Evolutionary conservation across 1,284 basidiomycete genomes (phyloP), one percentile per base, ranked within the genome.

Genomic region (Trichosporon inkin): DNA sequence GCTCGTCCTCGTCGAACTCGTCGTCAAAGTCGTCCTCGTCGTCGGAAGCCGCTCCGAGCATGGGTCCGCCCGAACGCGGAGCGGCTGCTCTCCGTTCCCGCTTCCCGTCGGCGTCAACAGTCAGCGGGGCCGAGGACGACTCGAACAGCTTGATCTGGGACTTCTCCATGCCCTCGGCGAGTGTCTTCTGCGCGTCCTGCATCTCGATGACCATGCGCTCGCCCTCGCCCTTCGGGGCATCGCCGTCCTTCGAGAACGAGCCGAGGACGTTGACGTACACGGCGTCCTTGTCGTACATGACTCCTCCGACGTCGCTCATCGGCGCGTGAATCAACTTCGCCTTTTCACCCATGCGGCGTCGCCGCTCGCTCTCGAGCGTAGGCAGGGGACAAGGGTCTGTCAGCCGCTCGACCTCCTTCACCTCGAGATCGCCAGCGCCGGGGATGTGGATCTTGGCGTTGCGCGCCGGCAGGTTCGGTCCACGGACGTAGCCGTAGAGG

Each of bases 221-320:
- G 13, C 95, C 96, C 78, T 98, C 95, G 11, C 94, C 88, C 71
- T 89, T 87, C 2, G 82, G 82, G 53, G 82, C 78, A 53, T 76
- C 77, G 41, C 77, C 77, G 52, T 79, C 75, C 60, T 88, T 83
- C 5, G 90, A 88, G 71, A 99, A 99, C 71, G 84, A 93, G 1
- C 96, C 96, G 3, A 92, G 90, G 3, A 98, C 94, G 72, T 97
- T 98, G 68, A 99, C 89, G 82, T 92, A 99, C 2, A 99, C 94
- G 0, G 94, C 92, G 71, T 99, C 96, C 78, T 98, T 98, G 81
- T 99, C 96, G 73, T 96, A 98, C 80, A 92, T 87, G 62, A 99
- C 86, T 8, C 95, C 96, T 19, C 95, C 95, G 2, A 98, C 89
- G 71, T 97, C 95, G 74, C 91, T 95, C 95, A 99, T 98, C 1